phyloP scores from a whole-genome alignment of 306 rosid species.

The Dryas drummondii region DNA sequence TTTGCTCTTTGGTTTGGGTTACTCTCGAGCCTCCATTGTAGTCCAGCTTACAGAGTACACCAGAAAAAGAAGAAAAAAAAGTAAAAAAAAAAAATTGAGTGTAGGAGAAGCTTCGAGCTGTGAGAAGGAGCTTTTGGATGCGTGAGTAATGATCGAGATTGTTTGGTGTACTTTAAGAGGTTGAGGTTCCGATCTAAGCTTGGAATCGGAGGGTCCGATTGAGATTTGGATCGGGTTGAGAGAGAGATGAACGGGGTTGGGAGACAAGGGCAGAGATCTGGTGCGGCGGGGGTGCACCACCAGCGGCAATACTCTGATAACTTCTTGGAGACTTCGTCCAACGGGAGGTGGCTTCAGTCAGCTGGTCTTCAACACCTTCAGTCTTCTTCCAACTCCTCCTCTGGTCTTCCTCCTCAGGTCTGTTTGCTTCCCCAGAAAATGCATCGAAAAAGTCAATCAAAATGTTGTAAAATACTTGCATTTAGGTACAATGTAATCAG shows the following conservation, averaged over 20 bases:
- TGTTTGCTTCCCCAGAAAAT: not conserved
- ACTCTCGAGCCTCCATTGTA: conserved; percentile 39
- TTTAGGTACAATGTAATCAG: not conserved
- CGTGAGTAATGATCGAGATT: not conserved
- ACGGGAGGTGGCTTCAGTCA: conserved; percentile 88
- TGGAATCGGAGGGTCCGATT: conserved; percentile 3
- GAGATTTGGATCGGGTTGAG: conserved; percentile 24
- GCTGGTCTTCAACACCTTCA: conserved; percentile 94
- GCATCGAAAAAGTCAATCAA: not conserved
- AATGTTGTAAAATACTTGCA: not conserved
- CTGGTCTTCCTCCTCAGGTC: conserved; percentile 64
- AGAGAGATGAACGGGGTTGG: conserved; percentile 75
- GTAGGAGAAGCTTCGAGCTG: not conserved
- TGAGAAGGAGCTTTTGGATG: not conserved
- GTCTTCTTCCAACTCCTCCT: conserved; percentile 52
- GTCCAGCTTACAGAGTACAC: not conserved
- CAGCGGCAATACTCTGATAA: conserved; percentile 90
- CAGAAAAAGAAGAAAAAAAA: not conserved
- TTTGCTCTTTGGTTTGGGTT: conserved; percentile 22
- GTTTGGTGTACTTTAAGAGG: not conserved
- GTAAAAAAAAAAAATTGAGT: not conserved
- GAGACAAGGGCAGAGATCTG: conserved; percentile 92
- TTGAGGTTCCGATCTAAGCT: conserved; percentile 20
- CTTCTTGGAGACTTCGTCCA: conserved; percentile 55
- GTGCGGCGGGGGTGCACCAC: conserved; percentile 70